Evolutionary conservation across 225 moss, liverwort and hornwort species (phyloP).

Genomic region (Thuidium tamariscinum): DNA sequence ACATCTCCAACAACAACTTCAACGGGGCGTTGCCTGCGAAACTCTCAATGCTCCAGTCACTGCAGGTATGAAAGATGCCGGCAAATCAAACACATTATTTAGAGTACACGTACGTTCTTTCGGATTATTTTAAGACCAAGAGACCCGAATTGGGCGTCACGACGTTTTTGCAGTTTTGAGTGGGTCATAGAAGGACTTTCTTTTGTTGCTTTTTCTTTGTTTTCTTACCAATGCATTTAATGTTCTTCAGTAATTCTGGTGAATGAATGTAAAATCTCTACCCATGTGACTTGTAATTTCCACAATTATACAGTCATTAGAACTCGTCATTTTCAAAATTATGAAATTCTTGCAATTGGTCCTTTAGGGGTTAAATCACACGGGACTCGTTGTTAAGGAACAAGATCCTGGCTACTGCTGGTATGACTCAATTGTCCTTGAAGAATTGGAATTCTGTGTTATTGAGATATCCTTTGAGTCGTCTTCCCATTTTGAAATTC

Average conservation of each 20-base stretch:
- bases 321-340: background rate
- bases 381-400: too few relatives aligned
- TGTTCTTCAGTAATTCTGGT: background rate
- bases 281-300: background rate
- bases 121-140: background rate
- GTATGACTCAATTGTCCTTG: background rate
- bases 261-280: background rate
- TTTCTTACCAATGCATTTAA: too few relatives aligned
- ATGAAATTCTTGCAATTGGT: background rate
- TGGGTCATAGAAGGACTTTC: background rate
- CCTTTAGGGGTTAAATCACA: background rate
- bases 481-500: background rate
- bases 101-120: background rate
- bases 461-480: background rate
- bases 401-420: background rate
- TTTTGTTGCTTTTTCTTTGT: background rate
- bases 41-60: slow-evolving; percentile 32
- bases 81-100: background rate
- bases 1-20: slow-evolving; percentile 62
- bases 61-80: slow-evolving; percentile 25
- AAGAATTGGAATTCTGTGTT: background rate
- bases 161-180: background rate
- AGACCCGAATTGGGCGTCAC: background rate
- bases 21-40: slow-evolving; percentile 31
- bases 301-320: too few relatives aligned